These are phyloP conservation scores for Begonia masoniana DNA, from an alignment of 306 rosid species.

Conservation along the genomic window DNA sequence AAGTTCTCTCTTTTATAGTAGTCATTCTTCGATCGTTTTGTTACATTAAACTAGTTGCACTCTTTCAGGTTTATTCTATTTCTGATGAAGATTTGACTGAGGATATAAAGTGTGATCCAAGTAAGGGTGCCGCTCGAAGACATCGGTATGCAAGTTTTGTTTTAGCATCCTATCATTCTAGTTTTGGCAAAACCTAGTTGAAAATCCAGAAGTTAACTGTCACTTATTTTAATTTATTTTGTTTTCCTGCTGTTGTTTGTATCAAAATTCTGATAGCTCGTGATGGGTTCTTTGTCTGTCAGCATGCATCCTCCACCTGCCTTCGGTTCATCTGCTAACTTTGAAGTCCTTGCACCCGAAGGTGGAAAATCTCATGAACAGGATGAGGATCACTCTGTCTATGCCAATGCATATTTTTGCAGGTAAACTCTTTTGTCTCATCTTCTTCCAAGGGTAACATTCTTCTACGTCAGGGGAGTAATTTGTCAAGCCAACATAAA, in stretches of 20 bases:
- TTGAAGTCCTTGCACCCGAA: slow-evolving; percentile 84
- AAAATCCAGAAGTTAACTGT: not conserved
- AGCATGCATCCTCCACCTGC: slow-evolving; percentile 96
- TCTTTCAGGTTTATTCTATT: too few relatives aligned
- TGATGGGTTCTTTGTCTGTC: slow-evolving; percentile 13
- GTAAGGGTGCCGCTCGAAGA: slow-evolving; percentile 19
- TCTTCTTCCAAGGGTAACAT: not conserved
- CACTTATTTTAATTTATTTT: too few relatives aligned
- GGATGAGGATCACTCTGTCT: slow-evolving; percentile 56
- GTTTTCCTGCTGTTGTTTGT: slow-evolving; percentile 2
- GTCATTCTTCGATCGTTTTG: too few relatives aligned
- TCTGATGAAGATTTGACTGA: not conserved
- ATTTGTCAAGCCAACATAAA: too few relatives aligned
- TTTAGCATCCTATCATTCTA: too few relatives aligned
- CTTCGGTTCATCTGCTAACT: slow-evolving; percentile 94
- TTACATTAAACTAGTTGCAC: too few relatives aligned
- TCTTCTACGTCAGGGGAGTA: too few relatives aligned
- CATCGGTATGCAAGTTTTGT: slow-evolving; percentile 30
- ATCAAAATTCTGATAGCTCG: slow-evolving; percentile 11
- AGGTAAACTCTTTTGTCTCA: slow-evolving; percentile 30
- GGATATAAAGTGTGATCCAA: not conserved
- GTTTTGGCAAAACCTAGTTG: not conserved
- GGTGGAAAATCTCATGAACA: slow-evolving; percentile 32
- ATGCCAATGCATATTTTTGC: slow-evolving; percentile 34
- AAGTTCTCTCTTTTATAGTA: too few relatives aligned